Base-by-base conservation (phyloP, 2,329 filamentous ascomycete genomes). In the Trichoderma lentiforme region DNA sequence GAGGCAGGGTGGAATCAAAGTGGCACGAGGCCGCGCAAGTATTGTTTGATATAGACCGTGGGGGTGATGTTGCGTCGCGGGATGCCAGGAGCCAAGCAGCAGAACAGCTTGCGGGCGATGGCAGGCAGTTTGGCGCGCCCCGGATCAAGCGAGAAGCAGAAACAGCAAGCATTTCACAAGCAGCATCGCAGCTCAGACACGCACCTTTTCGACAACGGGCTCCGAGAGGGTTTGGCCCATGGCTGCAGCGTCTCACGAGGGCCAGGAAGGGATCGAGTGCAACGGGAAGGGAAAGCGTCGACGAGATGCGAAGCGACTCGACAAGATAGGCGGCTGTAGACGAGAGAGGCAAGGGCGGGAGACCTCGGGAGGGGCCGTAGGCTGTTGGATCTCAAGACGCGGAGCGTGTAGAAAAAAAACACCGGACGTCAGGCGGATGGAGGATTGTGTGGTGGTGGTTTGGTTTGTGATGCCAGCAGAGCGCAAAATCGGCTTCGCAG, bases 191-290 rank as follows among this genome's bases (percentile, higher is more conserved):
- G 36, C 80, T 75, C 75, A 98, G 24, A 36, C 72, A 79, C 80
- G 76, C 76, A 99, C 96, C 95, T 99, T 99, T 82, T 98, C 96
- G 83, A 97, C 93, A 80, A 99, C 95, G 80, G 96, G 96, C 88
- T 99, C 96, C 80, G 95, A 98, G 81, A 99, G 91, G 84, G 96
- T 99, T 88, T 99, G 96, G 89, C 96, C 96, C 96, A 99, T 99
- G 85, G 75, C 76, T 80, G 70, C 76, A 76, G 73, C 75, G 75
- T 71, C 64, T 73, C 72, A 74, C 70, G 70, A 67, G 71, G 71
- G 70, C 71, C 68, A 69, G 63, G 63, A 62, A 57, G 43, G 62
- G 43, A 71, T 61, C 64, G 66, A 70, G 60, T 43, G 24, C 53
- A 30, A 21, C 47, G 66, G 43, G 53, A 32, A 11, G 34, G 74